Evolutionary conservation across 2,329 filamentous ascomycete species (phyloP).

Genomic region (Venturia pyrina): DNA sequence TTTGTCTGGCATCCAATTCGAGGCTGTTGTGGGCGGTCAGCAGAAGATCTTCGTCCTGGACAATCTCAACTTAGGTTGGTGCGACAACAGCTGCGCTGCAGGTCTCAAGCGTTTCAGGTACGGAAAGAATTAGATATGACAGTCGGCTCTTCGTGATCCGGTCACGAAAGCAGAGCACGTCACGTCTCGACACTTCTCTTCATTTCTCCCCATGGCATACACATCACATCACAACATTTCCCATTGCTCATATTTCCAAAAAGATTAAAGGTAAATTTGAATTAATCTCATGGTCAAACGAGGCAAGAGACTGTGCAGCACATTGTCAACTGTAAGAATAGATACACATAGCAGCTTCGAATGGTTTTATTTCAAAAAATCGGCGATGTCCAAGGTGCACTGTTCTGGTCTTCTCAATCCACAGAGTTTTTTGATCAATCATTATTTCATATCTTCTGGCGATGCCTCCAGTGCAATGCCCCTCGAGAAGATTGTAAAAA

Average conservation of each 20-base stretch:
- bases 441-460: too few species aligned
- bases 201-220: not conserved
- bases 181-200: not conserved
- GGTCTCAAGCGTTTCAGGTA: slow-evolving; percentile 23
- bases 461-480: too few species aligned
- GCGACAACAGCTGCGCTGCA: slow-evolving; percentile 39
- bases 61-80: slow-evolving; percentile 38
- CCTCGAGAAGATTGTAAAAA: too few species aligned
- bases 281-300: slow-evolving; percentile 1
- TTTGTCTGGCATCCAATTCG: slow-evolving; percentile 39
- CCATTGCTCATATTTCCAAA: not conserved
- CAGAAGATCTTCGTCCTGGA: slow-evolving; percentile 37
- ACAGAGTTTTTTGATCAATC: too few species aligned
- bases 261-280: not conserved
- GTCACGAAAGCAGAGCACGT: not conserved
- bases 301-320: not conserved
- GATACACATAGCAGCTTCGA: not conserved
- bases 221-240: not conserved
- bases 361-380: not conserved
- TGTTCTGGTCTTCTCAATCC: too few species aligned
- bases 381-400: not conserved
- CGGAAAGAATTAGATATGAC: not conserved
- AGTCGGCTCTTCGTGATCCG: not conserved
- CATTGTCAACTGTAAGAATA: not conserved
- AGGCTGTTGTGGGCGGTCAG: slow-evolving; percentile 32